Percentiles rank a stretch among this genome's conserved stretches.
Evolutionary conservation across 768 basidiomycete species (phyloP).

Genomic region (Lentinula sp.): DNA sequence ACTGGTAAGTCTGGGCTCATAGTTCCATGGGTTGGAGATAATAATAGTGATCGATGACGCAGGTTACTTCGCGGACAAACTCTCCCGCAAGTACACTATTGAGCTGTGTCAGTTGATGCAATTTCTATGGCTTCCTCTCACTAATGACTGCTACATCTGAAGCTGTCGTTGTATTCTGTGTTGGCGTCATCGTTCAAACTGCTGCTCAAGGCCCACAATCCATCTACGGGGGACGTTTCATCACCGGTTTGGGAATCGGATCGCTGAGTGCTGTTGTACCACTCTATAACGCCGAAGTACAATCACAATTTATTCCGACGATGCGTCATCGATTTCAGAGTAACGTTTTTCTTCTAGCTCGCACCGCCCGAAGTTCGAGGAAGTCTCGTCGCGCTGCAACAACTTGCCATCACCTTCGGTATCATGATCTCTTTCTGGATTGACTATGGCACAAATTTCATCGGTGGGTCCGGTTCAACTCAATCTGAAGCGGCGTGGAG

Average conservation of each 20-base stretch:
- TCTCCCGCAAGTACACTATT: conserved; percentile 72
- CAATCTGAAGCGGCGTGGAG: conserved; percentile 74
- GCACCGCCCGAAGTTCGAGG: conserved; percentile 81
- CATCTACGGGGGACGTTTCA: conserved; percentile 72
- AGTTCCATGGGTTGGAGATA: not conserved
- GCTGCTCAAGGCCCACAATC: conserved; percentile 48
- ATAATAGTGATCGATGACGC: not conserved
- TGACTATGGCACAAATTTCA: conserved; percentile 55
- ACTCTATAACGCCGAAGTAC: conserved; percentile 56
- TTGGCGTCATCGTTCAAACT: conserved; percentile 74
- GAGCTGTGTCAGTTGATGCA: conserved; percentile 35
- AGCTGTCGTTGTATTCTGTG: conserved; percentile 56
- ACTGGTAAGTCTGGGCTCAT: conserved; percentile 36
- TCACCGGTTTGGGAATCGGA: conserved; percentile 79
- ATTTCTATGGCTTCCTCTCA: conserved; percentile 7
- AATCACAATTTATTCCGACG: conserved; percentile 55
- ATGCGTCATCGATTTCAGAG: conserved; percentile 24
- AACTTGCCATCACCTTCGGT: conserved; percentile 76
- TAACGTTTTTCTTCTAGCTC: conserved; percentile 37
- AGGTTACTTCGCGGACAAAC: conserved; percentile 62
- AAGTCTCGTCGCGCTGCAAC: conserved; percentile 75
- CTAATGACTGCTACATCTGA: conserved; percentile 11
- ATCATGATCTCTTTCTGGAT: conserved; percentile 65
- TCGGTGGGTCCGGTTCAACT: conserved; percentile 50
- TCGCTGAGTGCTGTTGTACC: conserved; percentile 82